phyloP scores from a whole-genome alignment of 768 basidiomycete species.

The button mushroom (Agaricus bisporus) region DNA sequence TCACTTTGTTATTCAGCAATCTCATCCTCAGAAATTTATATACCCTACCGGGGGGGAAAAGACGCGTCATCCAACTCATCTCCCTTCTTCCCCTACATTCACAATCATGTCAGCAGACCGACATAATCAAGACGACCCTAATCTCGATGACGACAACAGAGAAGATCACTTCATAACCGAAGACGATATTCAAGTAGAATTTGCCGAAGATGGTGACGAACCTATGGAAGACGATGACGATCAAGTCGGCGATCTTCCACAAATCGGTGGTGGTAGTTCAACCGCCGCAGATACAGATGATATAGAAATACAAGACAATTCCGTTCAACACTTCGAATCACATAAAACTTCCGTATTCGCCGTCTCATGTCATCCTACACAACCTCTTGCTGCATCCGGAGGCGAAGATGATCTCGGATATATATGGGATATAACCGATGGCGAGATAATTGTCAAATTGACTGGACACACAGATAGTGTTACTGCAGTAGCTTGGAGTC shows the following conservation, averaged over 20 bases:
- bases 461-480: conserved; percentile 95
- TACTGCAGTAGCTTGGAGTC: conserved; percentile 68
- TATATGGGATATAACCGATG: conserved; percentile 84
- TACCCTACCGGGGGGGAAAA: too few relatives aligned
- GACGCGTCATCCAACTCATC: too few relatives aligned
- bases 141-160: conserved; percentile 26
- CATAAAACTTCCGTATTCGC: conserved; percentile 82
- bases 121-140: conserved; percentile 25
- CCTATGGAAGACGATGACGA: conserved; percentile 73
- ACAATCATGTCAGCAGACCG: conserved; percentile 28
- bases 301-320: conserved; percentile 47
- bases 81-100: too few relatives aligned
- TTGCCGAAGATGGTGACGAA: conserved; percentile 47
- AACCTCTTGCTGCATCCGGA: conserved; percentile 82
- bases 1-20: too few relatives aligned
- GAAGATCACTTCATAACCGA: conserved; percentile 49
- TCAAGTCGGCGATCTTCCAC: conserved; percentile 35
- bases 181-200: conserved; percentile 61
- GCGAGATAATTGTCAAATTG: conserved; percentile 75
- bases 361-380: conserved; percentile 76
- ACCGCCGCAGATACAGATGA: conserved; percentile 12
- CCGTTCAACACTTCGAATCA: conserved; percentile 58
- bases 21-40: too few relatives aligned
- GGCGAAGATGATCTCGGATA: conserved; percentile 95
- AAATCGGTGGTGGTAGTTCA: conserved; percentile 32